These are phyloP conservation scores for Diaporthe batatas DNA, from an alignment of 2,329 filamentous ascomycete species.

Conservation along the genomic window DNA sequence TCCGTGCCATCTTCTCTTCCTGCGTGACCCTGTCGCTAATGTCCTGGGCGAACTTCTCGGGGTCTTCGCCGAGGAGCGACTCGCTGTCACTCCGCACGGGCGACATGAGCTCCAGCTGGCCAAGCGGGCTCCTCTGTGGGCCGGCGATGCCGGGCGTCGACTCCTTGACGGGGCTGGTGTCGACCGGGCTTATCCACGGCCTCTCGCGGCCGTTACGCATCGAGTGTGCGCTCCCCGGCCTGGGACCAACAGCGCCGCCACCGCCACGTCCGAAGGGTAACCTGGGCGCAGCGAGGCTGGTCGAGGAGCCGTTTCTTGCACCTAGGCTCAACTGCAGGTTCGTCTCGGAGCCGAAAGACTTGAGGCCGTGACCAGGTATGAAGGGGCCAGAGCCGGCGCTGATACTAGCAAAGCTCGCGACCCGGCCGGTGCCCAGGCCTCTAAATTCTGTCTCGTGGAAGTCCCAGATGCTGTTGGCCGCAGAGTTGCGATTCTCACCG, in stretches of 20 bases:
- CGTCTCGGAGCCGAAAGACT: slow-evolving; percentile 55
- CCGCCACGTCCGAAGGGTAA: slow-evolving; percentile 3
- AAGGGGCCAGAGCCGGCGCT: slow-evolving; percentile 19
- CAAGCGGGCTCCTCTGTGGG: slow-evolving; percentile 55
- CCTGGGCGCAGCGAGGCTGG: slow-evolving; percentile 50
- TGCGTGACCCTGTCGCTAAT: slow-evolving; percentile 45
- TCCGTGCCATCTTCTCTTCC: slow-evolving; percentile 45
- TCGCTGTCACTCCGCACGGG: slow-evolving; percentile 44
- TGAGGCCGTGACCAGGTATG: slow-evolving; percentile 45
- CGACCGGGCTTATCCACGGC: slow-evolving; percentile 62
- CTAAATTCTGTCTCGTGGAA: slow-evolving; percentile 41
- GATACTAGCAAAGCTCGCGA: slow-evolving; percentile 28
- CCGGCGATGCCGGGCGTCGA: slow-evolving; percentile 46
- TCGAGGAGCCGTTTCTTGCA: slow-evolving; percentile 53
- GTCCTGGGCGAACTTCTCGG: slow-evolving; percentile 47
- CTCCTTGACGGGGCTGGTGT: slow-evolving; percentile 57
- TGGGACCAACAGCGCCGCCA: slow-evolving; percentile 43
- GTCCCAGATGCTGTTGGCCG: slow-evolving; percentile 36
- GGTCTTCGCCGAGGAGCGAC: slow-evolving; percentile 51
- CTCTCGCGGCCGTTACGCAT: slow-evolving; percentile 54
- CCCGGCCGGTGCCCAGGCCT: slow-evolving; percentile 13
- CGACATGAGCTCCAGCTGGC: slow-evolving; percentile 55
- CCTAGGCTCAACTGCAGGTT: slow-evolving; percentile 56
- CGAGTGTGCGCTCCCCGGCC: slow-evolving; percentile 53
- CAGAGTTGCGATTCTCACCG: slow-evolving; percentile 1